These are phyloP conservation scores for Micractinium sp. DNA, from an alignment of 139 green algal genomes.

Conservation along the genomic window DNA sequence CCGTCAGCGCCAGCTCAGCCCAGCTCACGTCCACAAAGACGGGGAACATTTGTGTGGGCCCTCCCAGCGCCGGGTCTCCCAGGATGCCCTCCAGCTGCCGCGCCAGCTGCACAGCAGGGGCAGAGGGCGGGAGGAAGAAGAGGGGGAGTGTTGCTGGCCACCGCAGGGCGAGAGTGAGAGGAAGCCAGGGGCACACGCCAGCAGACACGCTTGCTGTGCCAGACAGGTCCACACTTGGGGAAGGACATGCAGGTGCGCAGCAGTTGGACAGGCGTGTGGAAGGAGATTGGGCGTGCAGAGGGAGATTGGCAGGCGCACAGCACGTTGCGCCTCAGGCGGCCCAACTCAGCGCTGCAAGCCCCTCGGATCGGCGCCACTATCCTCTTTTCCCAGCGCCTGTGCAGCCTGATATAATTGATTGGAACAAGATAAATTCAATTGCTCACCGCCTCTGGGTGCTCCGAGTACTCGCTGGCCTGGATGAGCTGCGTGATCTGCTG, in stretches of 20 bases:
- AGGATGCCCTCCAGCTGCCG: slow-evolving; percentile 27
- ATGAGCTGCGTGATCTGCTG: slow-evolving; percentile 18
- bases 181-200: neutral
- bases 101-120: neutral
- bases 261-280: no score
- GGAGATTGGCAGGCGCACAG: neutral
- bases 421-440: neutral
- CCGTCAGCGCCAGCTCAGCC: no score
- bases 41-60: neutral
- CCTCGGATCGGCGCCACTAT: neutral
- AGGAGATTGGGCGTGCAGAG: neutral
- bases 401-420: no score
- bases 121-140: neutral
- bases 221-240: no score
- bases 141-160: no score
- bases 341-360: neutral
- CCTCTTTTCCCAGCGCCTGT: neutral
- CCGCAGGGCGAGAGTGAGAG: neutral
- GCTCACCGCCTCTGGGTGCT: slow-evolving; percentile 17
- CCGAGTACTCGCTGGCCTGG: neutral
- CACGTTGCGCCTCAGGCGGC: neutral
- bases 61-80: neutral
- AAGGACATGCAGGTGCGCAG: no score
- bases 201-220: neutral
- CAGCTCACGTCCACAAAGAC: neutral